Evolutionary conservation across 2,329 filamentous ascomycete genomes (phyloP).

Genomic region (Arachnomyces sp.): DNA sequence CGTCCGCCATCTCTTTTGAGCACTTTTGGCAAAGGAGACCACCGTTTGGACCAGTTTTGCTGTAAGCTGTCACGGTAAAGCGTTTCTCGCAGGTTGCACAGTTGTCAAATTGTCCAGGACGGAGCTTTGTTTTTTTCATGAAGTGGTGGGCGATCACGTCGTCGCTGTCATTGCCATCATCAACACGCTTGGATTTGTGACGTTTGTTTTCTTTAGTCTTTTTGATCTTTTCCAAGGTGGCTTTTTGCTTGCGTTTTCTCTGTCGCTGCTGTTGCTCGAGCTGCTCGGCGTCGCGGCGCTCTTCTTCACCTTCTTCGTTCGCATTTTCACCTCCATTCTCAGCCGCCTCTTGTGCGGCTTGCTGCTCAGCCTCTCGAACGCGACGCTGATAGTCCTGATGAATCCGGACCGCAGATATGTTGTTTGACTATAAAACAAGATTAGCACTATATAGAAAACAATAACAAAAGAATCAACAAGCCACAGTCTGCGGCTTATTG

Average conservation of each 20-base stretch:
- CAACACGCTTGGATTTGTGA: conserved; percentile 35
- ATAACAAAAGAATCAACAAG: neutral
- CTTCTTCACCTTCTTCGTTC: conserved; percentile 24
- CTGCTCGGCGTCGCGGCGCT: conserved; percentile 36
- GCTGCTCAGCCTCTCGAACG: conserved; percentile 40
- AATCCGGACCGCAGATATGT: conserved; percentile 59
- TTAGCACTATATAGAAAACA: conserved; percentile 1
- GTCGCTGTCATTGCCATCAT: conserved; percentile 36
- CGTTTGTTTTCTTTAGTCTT: conserved; percentile 43
- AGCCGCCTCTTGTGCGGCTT: conserved; percentile 19
- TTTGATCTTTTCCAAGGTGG: conserved; percentile 38
- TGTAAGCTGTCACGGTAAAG: conserved; percentile 89
- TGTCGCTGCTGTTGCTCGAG: conserved; percentile 42
- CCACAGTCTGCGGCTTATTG: too few species aligned
- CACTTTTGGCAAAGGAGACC: conserved; percentile 80
- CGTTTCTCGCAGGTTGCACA: conserved; percentile 78
- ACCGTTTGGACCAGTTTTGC: conserved; percentile 70
- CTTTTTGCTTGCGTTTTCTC: conserved; percentile 48
- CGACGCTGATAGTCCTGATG: conserved; percentile 52
- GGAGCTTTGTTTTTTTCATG: conserved; percentile 3
- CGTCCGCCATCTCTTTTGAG: conserved; percentile 64
- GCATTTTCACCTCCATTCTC: conserved; percentile 26
- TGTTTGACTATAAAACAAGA: conserved; percentile 45
- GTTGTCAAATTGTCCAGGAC: conserved; percentile 82
- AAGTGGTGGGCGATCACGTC: conserved; percentile 39